Evolutionary conservation across 2,329 filamentous ascomycete species (phyloP), one percentile per base, ranked within the genome.

Genomic region (Colletotrichum destructivum): DNA sequence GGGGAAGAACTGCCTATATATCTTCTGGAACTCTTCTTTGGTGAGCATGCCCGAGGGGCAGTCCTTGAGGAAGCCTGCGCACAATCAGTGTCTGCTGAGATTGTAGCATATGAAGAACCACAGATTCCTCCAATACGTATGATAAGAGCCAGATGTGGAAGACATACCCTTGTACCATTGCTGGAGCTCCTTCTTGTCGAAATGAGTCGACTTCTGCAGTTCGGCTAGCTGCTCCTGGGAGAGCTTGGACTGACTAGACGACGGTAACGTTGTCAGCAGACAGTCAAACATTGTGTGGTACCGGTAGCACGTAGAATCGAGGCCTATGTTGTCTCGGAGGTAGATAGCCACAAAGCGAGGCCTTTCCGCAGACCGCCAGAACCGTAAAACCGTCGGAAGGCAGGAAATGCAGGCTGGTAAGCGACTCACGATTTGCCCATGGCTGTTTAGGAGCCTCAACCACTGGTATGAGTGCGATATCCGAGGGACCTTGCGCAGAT

Each of bases 21-120:
- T 99, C 86, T 98, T 98, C 84, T 98, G 96, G 83, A 99, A 99
- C 84, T 99, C 96, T 80, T 97, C 93, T 85, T 98, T 99, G 79
- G 94, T 96, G 82, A 99, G 92, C 88, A 95, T 97, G 82, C 96
- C 96, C 52, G 94, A 95, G 5, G 96, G 96, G 84, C 96, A 99
- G 84, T 99, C 96, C 87, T 98, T 98, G 73, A 98, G 89, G 86
- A 99, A 98, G 75, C 96, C 96, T 98, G 78, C 26, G 62, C 11
- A 35, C 15, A n/a, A 57, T 68, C 44, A 71, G 49, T 21, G 38
- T 12, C 47, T 26, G 5, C n/a, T n/a, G 23, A 57, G 18, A 16
- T 31, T 21, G 18, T n/a, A 13, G 52, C 23, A n/a, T n/a, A 51
- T 15, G 18, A 21, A 5, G 5, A 21, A 44, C 16, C 13, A 21